Percentiles rank a stretch among this genome's conserved stretches.
Conservation (phyloP, 805 yeast species). For the Hanseniaspora occidentalis region DNA sequence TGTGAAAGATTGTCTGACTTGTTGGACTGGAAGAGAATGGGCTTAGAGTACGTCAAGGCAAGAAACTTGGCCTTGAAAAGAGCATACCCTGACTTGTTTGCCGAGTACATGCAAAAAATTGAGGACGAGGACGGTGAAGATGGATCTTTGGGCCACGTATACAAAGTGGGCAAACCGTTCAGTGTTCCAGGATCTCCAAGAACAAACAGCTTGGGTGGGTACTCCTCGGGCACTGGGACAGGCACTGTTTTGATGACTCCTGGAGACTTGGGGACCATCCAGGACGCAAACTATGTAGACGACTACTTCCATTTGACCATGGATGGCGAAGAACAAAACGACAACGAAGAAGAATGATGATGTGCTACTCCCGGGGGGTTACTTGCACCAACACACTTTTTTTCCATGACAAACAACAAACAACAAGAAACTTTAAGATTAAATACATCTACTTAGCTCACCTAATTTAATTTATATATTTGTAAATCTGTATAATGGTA, state of each 20-base stretch:
- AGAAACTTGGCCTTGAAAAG: constrained; percentile 82
- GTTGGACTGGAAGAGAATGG: constrained; percentile 97
- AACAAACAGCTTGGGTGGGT: constrained; percentile 35
- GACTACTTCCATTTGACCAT: constrained; percentile 50
- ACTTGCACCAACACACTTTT: not conserved
- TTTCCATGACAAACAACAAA: no score
- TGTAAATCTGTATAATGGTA: no score
- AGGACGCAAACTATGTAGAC: constrained; percentile 69
- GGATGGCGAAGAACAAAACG: constrained; percentile 31
- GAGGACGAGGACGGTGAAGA: constrained; percentile 17
- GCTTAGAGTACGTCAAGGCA: constrained; percentile 90
- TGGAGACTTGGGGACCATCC: constrained; percentile 93
- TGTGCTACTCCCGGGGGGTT: not conserved
- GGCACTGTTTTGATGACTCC: constrained; percentile 77
- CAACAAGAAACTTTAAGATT: no score
- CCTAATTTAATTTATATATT: no score
- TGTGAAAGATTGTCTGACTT: constrained; percentile 88
- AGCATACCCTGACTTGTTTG: constrained; percentile 82
- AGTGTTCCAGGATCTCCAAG: constrained; percentile 97
- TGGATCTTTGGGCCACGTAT: constrained; percentile 20
- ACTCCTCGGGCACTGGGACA: constrained; percentile 13
- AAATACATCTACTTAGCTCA: no score
- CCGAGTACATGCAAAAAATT: constrained; percentile 12
- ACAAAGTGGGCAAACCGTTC: constrained; percentile 77
- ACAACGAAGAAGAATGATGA: constrained; percentile 8